A percentile compares a stretch with the other conserved stretches of the same genome.
phyloP scores from a whole-genome alignment of 2,329 filamentous ascomycete genomes.

The Hypoxylon sp. region DNA sequence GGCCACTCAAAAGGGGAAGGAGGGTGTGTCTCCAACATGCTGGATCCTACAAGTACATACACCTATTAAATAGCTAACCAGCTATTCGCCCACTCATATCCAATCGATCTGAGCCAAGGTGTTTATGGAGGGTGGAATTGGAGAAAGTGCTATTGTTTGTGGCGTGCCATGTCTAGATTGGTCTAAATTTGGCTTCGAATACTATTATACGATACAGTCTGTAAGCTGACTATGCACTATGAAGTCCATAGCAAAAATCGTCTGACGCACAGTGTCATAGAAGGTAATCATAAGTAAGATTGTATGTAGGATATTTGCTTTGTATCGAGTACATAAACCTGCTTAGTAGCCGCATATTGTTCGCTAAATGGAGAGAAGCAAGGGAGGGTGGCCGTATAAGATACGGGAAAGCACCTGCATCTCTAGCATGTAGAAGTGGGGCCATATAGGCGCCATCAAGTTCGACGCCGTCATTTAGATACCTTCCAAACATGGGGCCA shows the following conservation, averaged over 20 bases:
- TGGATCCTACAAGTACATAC: constrained; percentile 6
- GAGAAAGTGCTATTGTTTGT: constrained; percentile 16
- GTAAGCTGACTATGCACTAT: background rate
- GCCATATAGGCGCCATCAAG: background rate
- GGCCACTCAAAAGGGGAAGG: constrained; percentile 22
- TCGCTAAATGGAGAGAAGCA: background rate
- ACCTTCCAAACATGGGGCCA: background rate
- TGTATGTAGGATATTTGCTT: background rate
- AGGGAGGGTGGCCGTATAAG: constrained; percentile 14
- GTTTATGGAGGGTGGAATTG: constrained; percentile 20
- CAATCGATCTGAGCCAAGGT: constrained; percentile 16
- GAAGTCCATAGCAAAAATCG: constrained; percentile 5
- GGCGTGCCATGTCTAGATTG: constrained; percentile 26
- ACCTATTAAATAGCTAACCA: constrained; percentile 4
- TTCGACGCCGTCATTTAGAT: constrained; percentile 21
- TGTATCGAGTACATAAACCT: no score
- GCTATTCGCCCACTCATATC: constrained; percentile 18
- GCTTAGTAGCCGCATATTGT: constrained; percentile 12
- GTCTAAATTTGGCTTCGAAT: background rate
- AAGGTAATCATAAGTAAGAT: background rate
- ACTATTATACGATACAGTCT: constrained; percentile 2
- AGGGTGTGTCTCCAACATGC: constrained; percentile 39
- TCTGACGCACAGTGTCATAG: constrained; percentile 5
- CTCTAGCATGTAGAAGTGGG: background rate
- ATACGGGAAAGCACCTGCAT: background rate